A percentile compares a stretch with the other conserved stretches of the same genome.
Conservation (phyloP, 1,284 basidiomycete species). For the Leccinum insolens region DNA sequence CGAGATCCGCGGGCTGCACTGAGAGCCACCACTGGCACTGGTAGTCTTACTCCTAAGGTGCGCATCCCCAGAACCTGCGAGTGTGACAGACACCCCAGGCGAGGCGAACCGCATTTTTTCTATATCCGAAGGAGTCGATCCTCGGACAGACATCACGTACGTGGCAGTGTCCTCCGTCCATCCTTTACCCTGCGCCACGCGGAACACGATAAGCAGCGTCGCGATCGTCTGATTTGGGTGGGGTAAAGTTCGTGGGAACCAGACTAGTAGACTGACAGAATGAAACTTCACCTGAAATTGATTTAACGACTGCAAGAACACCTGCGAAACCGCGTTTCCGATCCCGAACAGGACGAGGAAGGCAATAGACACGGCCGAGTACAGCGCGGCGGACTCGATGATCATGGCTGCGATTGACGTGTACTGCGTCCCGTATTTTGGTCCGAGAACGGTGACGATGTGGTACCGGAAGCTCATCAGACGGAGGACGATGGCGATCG, state of each 20-base stretch:
- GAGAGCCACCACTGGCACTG: background rate
- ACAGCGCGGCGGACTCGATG: slow-evolving; percentile 27
- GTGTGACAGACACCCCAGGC: slow-evolving; percentile 2
- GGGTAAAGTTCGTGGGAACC: background rate
- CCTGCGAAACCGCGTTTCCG: slow-evolving; percentile 17
- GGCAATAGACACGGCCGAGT: slow-evolving; percentile 18
- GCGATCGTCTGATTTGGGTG: slow-evolving; percentile 18
- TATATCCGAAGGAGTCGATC: background rate
- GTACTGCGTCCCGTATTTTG: slow-evolving; percentile 21
- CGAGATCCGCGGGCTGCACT: background rate
- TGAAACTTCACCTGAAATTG: slow-evolving; percentile 24
- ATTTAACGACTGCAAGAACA: slow-evolving; percentile 18
- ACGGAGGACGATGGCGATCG: slow-evolving; percentile 28
- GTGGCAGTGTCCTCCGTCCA: slow-evolving; percentile 21
- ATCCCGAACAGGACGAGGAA: slow-evolving; percentile 23
- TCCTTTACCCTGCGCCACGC: slow-evolving; percentile 29
- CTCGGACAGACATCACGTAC: background rate
- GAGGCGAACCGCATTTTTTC: slow-evolving; percentile 6
- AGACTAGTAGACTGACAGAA: background rate
- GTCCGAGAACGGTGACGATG: slow-evolving; percentile 11
- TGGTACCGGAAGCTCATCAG: slow-evolving; percentile 14
- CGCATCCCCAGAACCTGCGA: slow-evolving; percentile 3
- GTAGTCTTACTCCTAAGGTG: background rate
- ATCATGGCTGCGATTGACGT: slow-evolving; percentile 27
- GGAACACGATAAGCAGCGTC: slow-evolving; percentile 24